Percentiles rank a stretch among this genome's conserved stretches.
These are phyloP conservation scores for Penstemon barbatus DNA, from an alignment of 257 asterid genomes.

Conservation along the genomic window DNA sequence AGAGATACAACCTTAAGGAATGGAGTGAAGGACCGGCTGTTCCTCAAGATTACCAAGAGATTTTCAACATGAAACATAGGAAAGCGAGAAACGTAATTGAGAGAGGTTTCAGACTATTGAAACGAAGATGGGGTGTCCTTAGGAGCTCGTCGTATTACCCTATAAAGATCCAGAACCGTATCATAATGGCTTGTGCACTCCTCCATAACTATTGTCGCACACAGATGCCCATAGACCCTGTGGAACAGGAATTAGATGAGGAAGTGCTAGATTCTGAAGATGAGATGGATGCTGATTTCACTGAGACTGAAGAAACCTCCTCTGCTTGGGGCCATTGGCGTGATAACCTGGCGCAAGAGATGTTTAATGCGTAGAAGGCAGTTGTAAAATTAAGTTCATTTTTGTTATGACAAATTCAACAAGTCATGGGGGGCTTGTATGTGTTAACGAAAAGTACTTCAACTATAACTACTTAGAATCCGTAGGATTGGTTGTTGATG, in stretches of 20 bases:
- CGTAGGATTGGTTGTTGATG: too few species aligned
- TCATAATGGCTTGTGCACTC: background rate
- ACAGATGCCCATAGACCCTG: conserved; percentile 1
- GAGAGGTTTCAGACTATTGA: background rate
- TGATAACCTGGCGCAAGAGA: too few species aligned
- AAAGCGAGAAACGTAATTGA: background rate
- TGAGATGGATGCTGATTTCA: background rate
- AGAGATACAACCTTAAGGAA: background rate
- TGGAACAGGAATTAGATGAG: background rate
- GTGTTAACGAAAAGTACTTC: too few species aligned
- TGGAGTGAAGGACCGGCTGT: background rate
- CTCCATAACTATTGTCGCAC: background rate
- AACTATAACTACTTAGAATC: too few species aligned
- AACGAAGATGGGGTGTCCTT: background rate
- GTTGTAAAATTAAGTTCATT: too few species aligned
- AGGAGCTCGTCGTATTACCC: background rate
- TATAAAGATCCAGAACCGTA: background rate
- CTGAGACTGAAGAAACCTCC: background rate
- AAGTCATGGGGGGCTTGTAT: too few species aligned
- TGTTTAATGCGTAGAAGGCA: too few species aligned
- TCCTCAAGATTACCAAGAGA: background rate
- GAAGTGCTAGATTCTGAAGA: background rate
- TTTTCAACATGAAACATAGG: background rate
- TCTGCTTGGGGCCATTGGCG: too few species aligned
- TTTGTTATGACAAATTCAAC: too few species aligned